Conservation (phyloP, 208 protist species). For the Trypanosoma avium region DNA sequence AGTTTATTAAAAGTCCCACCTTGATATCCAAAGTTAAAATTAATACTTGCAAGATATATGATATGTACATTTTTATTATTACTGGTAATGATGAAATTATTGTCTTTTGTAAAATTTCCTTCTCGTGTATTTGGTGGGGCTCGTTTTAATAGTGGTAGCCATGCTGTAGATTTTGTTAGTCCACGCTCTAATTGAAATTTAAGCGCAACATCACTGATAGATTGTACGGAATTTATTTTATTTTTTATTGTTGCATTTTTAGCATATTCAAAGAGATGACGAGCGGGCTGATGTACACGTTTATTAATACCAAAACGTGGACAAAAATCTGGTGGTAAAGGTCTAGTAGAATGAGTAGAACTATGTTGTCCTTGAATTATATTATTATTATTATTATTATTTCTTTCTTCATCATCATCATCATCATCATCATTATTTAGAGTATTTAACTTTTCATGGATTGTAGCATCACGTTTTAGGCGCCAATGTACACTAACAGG, state of each 20-base stretch:
- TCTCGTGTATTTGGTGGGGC: background rate
- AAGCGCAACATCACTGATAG: conserved; percentile 53
- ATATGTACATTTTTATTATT: conserved; percentile 16
- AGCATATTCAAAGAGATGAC: conserved; percentile 21
- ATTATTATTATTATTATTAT: conserved; percentile 15
- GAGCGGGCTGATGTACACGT: conserved; percentile 30
- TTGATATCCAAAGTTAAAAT: conserved; percentile 69
- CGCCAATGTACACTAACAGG: conserved; percentile 70
- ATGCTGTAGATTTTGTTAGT: conserved; percentile 65
- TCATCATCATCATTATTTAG: conserved; percentile 23
- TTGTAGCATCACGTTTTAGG: conserved; percentile 26
- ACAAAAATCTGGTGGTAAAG: conserved; percentile 41
- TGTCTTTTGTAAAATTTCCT: background rate
- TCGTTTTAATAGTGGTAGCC: conserved; percentile 50
- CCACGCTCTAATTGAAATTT: conserved; percentile 60
- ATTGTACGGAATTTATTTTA: too few relatives aligned
- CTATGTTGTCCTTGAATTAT: background rate
- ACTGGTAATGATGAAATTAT: background rate
- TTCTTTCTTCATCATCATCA: conserved; percentile 12
- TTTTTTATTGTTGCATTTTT: conserved; percentile 3
- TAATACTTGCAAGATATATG: conserved; percentile 42
- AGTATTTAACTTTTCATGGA: background rate
- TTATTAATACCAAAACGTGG: conserved; percentile 68
- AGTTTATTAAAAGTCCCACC: conserved; percentile 47
- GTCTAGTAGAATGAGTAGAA: conserved; percentile 29